Conservation (phyloP, 805 yeast genomes). For the Metschnikowia matae region DNA sequence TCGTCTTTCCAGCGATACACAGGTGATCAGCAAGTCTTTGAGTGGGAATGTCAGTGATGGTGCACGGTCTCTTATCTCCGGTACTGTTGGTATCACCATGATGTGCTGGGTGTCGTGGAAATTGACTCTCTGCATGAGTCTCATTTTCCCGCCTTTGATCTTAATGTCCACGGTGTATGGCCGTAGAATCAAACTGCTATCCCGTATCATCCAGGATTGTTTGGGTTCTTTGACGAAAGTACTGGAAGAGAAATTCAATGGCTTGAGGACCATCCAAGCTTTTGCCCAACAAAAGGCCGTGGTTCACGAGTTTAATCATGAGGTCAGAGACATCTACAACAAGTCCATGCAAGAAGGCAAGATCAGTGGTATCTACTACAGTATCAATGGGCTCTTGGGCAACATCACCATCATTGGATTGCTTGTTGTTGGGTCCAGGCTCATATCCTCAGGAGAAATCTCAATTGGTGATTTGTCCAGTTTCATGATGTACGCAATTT, state of each 20-base stretch:
- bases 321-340: conserved; percentile 59
- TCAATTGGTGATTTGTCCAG: conserved; percentile 87
- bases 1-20: conserved; percentile 82
- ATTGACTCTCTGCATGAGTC: conserved; percentile 73
- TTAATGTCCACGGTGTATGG: conserved; percentile 82
- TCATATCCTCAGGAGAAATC: conserved; percentile 73
- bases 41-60: conserved; percentile 92
- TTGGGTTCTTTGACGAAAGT: conserved; percentile 84
- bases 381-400: conserved; percentile 80
- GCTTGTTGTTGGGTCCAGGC: conserved; percentile 72
- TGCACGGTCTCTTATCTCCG: conserved; percentile 75
- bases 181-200: conserved; percentile 64
- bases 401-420: conserved; percentile 75
- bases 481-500: conserved; percentile 92
- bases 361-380: conserved; percentile 70
- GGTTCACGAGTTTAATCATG: conserved; percentile 67
- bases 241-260: conserved; percentile 85
- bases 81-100: conserved; percentile 84
- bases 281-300: conserved; percentile 83
- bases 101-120: conserved; percentile 85
- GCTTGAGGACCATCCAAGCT: conserved; percentile 82
- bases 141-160: conserved; percentile 80
- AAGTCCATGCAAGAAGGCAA: conserved; percentile 78
- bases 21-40: conserved; percentile 78
- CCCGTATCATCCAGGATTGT: conserved; percentile 75